Evolutionary conservation across 2,329 filamentous ascomycete genomes (phyloP).

Genomic region (Cladosporium sp.): DNA sequence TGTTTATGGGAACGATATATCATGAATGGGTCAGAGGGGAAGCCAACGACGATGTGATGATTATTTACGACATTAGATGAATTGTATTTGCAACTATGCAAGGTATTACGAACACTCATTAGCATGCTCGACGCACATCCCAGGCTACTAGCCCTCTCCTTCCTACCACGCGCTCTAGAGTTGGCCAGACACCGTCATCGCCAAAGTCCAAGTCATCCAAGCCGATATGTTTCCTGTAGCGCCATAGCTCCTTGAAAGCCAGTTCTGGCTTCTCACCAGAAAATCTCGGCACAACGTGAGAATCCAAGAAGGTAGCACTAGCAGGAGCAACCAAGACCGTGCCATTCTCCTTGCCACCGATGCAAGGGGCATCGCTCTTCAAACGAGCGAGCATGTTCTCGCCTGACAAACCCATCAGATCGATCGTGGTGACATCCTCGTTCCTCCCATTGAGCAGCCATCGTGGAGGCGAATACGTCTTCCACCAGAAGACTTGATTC

Average conservation of each 20-base stretch:
- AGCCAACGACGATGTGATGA: slow-evolving; percentile 8
- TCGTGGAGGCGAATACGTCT: slow-evolving; percentile 78
- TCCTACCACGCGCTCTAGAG: slow-evolving; percentile 62
- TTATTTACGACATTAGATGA: slow-evolving; percentile 1
- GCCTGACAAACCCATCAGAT: slow-evolving; percentile 72
- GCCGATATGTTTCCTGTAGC: slow-evolving; percentile 68
- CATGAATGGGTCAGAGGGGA: background rate
- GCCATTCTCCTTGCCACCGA: slow-evolving; percentile 54
- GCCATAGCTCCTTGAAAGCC: slow-evolving; percentile 70
- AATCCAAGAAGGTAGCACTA: slow-evolving; percentile 70
- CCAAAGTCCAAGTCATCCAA: slow-evolving; percentile 79
- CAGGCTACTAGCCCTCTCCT: slow-evolving; percentile 50
- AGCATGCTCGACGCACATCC: slow-evolving; percentile 45
- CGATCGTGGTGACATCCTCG: slow-evolving; percentile 67
- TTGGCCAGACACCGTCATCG: slow-evolving; percentile 74
- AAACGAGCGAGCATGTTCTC: slow-evolving; percentile 62
- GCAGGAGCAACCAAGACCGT: slow-evolving; percentile 68
- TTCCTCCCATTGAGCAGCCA: slow-evolving; percentile 80
- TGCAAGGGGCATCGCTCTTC: slow-evolving; percentile 62
- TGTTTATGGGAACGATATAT: slow-evolving; percentile 34
- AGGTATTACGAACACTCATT: background rate
- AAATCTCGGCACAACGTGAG: slow-evolving; percentile 40
- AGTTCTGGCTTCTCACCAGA: slow-evolving; percentile 42
- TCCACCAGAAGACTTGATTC: slow-evolving; percentile 78
- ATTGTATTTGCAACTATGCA: background rate